Conservation (phyloP, 2,329 filamentous ascomycete genomes). For the Fusarium torreyae region DNA sequence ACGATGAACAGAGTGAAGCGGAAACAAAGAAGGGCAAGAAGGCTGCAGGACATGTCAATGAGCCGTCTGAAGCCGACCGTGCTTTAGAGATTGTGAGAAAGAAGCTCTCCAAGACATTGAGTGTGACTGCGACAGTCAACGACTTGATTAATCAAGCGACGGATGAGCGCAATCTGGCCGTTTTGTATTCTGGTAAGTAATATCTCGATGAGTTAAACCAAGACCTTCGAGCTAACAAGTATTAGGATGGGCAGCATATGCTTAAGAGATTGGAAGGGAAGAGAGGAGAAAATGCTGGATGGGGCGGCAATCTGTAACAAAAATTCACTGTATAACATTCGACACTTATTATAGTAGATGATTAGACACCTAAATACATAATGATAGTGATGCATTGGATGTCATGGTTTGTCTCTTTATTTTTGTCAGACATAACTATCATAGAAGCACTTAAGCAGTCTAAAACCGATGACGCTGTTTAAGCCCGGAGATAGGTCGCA, state of each 20-base stretch:
- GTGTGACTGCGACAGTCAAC: conserved; percentile 95
- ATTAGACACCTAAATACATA: background rate
- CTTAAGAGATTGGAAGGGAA: conserved; percentile 48
- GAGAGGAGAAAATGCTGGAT: background rate
- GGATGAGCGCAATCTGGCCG: conserved; percentile 91
- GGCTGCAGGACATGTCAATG: conserved; percentile 61
- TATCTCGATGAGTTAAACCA: background rate
- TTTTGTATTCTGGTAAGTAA: conserved; percentile 83
- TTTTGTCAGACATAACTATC: conserved; percentile 6
- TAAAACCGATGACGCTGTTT: conserved; percentile 27
- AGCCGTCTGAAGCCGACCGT: conserved; percentile 84
- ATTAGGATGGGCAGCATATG: conserved; percentile 64
- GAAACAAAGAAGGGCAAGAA: conserved; percentile 59
- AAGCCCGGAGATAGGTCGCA: conserved; percentile 24
- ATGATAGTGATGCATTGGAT: background rate
- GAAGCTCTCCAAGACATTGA: conserved; percentile 94
- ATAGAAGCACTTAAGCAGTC: background rate
- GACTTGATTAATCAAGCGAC: conserved; percentile 96
- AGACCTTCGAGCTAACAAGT: conserved; percentile 40
- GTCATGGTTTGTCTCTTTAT: conserved; percentile 4
- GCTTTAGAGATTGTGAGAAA: conserved; percentile 94
- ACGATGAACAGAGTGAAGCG: conserved; percentile 58
- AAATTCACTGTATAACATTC: background rate
- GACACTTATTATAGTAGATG: background rate
- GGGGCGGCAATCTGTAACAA: background rate